These are phyloP conservation scores for Ustilago tritici DNA, from an alignment of 1,284 basidiomycete genomes.

Conservation along the genomic window DNA sequence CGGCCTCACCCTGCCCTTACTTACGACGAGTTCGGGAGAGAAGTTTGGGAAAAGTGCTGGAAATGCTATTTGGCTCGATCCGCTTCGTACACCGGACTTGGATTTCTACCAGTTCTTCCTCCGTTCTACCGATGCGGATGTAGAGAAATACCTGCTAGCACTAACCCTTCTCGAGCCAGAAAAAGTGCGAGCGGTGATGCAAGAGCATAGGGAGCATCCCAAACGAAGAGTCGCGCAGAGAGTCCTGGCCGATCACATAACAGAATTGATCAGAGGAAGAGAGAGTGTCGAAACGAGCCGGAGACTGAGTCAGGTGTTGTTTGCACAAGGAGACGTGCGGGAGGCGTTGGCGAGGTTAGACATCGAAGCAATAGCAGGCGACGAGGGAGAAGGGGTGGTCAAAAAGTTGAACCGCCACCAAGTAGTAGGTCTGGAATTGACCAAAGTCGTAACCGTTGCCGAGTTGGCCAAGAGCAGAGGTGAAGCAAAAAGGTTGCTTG, in stretches of 20 bases:
- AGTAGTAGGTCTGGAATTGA: slow-evolving; percentile 17
- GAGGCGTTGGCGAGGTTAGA: slow-evolving; percentile 35
- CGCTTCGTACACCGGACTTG: slow-evolving; percentile 42
- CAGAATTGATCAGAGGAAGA: slow-evolving; percentile 75
- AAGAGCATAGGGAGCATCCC: slow-evolving; percentile 75
- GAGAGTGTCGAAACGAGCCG: slow-evolving; percentile 71
- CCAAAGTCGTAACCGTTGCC: not conserved
- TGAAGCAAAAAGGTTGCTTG: slow-evolving; percentile 34
- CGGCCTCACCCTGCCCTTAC: slow-evolving; percentile 91
- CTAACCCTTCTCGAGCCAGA: slow-evolving; percentile 82
- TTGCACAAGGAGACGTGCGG: slow-evolving; percentile 68
- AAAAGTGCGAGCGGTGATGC: slow-evolving; percentile 76
- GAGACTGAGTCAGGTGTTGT: slow-evolving; percentile 76
- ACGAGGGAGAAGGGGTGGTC: slow-evolving; percentile 2
- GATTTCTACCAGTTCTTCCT: slow-evolving; percentile 82
- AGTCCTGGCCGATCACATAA: slow-evolving; percentile 86
- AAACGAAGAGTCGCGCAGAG: slow-evolving; percentile 79
- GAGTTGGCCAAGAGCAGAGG: slow-evolving; percentile 29
- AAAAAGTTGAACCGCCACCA: not conserved
- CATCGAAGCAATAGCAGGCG: not conserved
- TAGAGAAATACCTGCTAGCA: slow-evolving; percentile 82
- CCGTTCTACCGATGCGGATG: slow-evolving; percentile 83
- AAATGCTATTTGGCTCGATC: slow-evolving; percentile 84
- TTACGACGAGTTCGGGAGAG: slow-evolving; percentile 87
- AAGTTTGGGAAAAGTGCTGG: slow-evolving; percentile 98